Base-by-base conservation (phyloP, 2,329 filamentous ascomycete species). In the Fusarium circinatum region DNA sequence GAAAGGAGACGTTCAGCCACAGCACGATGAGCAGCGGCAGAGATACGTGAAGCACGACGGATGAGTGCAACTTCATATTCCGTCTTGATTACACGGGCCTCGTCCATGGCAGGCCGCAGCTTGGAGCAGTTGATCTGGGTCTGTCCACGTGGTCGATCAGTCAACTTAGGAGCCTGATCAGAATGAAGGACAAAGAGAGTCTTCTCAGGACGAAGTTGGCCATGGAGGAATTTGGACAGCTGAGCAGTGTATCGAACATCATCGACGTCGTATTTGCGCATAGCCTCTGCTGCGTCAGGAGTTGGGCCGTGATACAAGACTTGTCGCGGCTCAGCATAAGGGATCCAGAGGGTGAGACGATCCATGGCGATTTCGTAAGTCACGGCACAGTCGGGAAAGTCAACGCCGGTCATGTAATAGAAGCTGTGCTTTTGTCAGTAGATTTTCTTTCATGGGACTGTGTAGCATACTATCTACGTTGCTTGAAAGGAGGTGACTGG, bases 21-120 rank as follows among this genome's bases (percentile, higher is more conserved):
- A 34, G 88, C 89, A 49, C 89, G 87, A 82, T 98, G 96, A 1
- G 93, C 96, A 39, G 88, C 86, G 4, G 93, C 91, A 7, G 94
- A 95, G 73, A 98, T 90, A 47, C 88, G 89, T 79, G 95, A 96
- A 39, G 96, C 96, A 66, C 91, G 91, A 22, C 92, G 90, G 78
- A 98, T 92, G 75, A 96, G 89, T 8, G 89, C 90, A 59, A 98
- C 87, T 80, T 99, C 96, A 80, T 97, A 94, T n/a, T 89, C 87
- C 52, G 93, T 92, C 84, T 98, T 98, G 82, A 94, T 86, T 4
- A 96, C 92, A 38, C 96, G 92, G 28, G 92, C 92, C 62, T 90
- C 88, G 79, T 98, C 92, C 83, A 98, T 95, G 56, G 93, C 93
- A 3, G 88, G 87, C 72, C 88, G 88, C 15, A 98, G 86, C 15